Evolutionary conservation across 2,329 filamentous ascomycete genomes (phyloP).

Genomic region (Calycina herbarum): DNA sequence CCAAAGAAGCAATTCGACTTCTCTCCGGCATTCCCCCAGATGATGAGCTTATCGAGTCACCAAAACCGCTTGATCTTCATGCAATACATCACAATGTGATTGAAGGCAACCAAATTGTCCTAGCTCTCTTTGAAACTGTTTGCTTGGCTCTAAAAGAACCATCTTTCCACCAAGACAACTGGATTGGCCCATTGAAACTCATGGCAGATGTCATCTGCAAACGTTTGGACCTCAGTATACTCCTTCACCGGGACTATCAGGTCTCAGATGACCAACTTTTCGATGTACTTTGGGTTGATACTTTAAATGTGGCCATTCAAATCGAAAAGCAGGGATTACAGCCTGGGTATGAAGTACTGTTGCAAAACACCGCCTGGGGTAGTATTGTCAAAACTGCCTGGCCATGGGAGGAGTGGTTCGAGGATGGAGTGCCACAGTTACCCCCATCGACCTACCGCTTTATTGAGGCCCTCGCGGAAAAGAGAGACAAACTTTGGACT

Average conservation of each 20-base stretch:
- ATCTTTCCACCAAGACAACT: neutral
- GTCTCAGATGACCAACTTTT: constrained; percentile 5
- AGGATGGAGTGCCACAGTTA: neutral
- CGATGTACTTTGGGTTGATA: constrained; percentile 5
- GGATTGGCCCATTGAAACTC: neutral
- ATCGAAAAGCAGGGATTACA: neutral
- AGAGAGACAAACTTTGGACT: constrained; percentile 2
- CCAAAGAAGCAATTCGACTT: neutral
- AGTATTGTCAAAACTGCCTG: neutral
- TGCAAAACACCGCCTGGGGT: neutral
- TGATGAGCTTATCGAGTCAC: neutral
- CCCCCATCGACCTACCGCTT: constrained; percentile 6
- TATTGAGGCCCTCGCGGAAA: neutral
- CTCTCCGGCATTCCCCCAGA: constrained; percentile 1
- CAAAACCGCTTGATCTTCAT: neutral
- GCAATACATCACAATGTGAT: neutral
- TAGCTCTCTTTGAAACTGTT: constrained; percentile 8
- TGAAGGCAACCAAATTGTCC: constrained; percentile 5
- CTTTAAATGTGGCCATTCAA: constrained; percentile 3
- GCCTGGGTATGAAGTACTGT: neutral
- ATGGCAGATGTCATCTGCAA: neutral
- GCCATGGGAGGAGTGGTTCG: neutral
- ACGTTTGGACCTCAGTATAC: neutral
- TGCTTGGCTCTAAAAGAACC: constrained; percentile 6
- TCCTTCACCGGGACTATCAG: neutral